Percentiles rank a stretch among this genome's conserved stretches.
Conservation (phyloP, 108 stramenopile genomes). For the Ochromonas danica region DNA sequence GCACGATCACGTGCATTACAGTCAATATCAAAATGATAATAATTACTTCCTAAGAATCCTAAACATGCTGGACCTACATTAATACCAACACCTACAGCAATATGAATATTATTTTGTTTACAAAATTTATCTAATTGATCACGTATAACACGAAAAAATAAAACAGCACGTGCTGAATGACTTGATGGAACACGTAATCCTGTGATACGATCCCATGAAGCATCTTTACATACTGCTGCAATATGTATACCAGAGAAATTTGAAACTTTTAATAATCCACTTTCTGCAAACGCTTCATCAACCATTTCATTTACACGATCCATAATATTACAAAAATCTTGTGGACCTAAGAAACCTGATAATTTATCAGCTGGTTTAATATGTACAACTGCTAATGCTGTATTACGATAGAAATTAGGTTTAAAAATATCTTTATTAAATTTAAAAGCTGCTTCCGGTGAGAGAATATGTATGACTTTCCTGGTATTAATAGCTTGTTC, state of each 20-base stretch:
- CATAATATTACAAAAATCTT: not conserved
- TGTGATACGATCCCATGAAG: not conserved
- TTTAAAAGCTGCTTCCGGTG: not conserved
- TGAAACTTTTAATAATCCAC: not conserved
- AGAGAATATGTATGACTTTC: not conserved
- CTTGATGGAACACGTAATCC: not conserved
- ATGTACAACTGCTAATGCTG: not conserved
- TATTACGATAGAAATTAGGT: not conserved
- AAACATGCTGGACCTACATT: not conserved
- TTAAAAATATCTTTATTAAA: not conserved
- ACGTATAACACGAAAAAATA: not conserved
- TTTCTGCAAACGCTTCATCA: not conserved
- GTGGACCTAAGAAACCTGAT: not conserved
- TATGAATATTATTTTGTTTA: not conserved
- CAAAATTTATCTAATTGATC: not conserved
- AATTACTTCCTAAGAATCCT: not conserved
- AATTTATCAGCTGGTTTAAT: not conserved
- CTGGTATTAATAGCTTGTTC: not conserved
- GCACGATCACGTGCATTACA: not conserved
- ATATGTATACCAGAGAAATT: slow-evolving; percentile 4
- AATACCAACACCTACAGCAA: not conserved
- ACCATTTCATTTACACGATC: not conserved
- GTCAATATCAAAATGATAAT: not conserved
- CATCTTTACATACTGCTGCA: not conserved
- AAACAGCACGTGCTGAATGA: not conserved